Evolutionary conservation across 768 basidiomycete species (phyloP), one percentile per base, ranked within the genome.

Genomic region (Lentinula raphanica): DNA sequence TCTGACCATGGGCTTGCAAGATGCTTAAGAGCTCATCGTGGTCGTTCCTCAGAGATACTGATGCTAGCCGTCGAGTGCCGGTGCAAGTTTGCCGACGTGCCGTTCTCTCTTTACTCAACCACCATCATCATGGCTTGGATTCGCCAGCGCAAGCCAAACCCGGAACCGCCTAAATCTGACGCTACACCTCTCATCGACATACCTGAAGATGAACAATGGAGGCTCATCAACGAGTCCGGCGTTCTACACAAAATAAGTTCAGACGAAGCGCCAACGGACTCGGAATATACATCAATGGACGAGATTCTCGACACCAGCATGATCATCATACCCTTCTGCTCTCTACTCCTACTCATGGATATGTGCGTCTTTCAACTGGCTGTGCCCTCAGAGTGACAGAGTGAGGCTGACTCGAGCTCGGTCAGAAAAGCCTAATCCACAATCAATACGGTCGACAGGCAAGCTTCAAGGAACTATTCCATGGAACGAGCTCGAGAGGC

Each of bases 341-440:
- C 86, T 66, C 72, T 92, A 50, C 75, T 92, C 38, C 65, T 92
- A 15, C 73, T 92, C 75, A 91, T 94, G 89, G 86, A 92, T 66
- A 88, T 93, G 92, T 94, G 67, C 65, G 89, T 74, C 1, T 56
- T 28, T 15, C 3, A n/a, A 11, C 8, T 23, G n/a, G 31, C n/a
- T n/a, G n/a, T n/a, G n/a, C n/a, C n/a, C n/a, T n/a, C n/a, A n/a
- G n/a, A n/a, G n/a, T n/a, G n/a, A n/a, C 4, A 17, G 31, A n/a
- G 32, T 49, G 32, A 40, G 53, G 35, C 57, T 49, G 35, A 32
- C 13, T 56, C 42, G 49, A 58, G 49, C 29, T 53, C 54, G 19
- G 54, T 53, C 19, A 45, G 19, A 29, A 55, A 63, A 94, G 92
- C 58, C 74, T 93, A 44, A 81, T 91, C 45, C 89, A 89, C 65